Base-by-base conservation (phyloP, 495 filamentous ascomycete genomes). In the Platismatia glauca region DNA sequence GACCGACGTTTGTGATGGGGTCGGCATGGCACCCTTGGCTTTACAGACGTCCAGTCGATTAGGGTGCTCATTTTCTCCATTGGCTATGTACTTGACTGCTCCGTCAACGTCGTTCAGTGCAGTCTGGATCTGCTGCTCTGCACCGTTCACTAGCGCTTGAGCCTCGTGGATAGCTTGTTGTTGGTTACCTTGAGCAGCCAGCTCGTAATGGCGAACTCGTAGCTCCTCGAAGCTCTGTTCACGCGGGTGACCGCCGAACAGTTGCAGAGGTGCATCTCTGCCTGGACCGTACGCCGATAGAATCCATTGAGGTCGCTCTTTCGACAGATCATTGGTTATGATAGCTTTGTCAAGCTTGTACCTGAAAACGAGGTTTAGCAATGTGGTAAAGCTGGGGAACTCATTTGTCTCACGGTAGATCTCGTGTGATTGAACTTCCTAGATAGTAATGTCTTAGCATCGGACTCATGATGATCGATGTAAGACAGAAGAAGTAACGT, bases 141-240 rank as follows among this genome's bases (percentile, higher is more conserved):
- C 84, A 56, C 82, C 78, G 15, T 78, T 75, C 62, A 82, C 79
- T 12, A 91, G 69, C 7, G 63, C 71, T 29, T 81, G 75, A 55
- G 89, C 84, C 66, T 92, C 84, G 67, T 84, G 80, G 18, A 91
- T 77, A 13, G 88, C 88, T 61, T 79, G 77, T 63, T 86, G 75
- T 44, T 78, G 72, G 65, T 87, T 89, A 7, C 86, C 86, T 20
- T 81, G 62, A 22, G 81, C 78, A 38, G 74, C 68, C 11, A 78
- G 77, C 59, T 83, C 72, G 68, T 90, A 84, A 75, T 87, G 86
- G 27, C 83, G 79, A 18, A 91, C 57, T 59, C 90, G 81, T 57
- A 91, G 77, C 70, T 96, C 91, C 72, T 96, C 91, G 41, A 86
- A 85, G 68, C 89, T 93, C 66, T 89, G 84, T 72, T 96, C 91